Percentiles rank a stretch among this genome's conserved stretches.
Evolutionary conservation across 2,329 filamentous ascomycete species (phyloP).

Genomic region (Neonectria magnoliae): DNA sequence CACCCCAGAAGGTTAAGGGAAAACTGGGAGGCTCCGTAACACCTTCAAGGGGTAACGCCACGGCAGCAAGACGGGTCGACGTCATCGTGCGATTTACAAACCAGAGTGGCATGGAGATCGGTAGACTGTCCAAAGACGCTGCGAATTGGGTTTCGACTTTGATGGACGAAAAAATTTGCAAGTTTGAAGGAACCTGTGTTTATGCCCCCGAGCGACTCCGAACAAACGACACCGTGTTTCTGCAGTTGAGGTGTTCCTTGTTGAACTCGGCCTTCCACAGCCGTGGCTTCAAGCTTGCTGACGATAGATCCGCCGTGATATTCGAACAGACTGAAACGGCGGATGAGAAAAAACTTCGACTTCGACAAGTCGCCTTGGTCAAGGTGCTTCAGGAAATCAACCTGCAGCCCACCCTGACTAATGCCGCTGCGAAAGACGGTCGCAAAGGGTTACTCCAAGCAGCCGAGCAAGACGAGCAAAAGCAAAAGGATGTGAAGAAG

Average conservation of each 20-base stretch:
- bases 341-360: constrained; percentile 83
- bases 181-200: constrained; percentile 87
- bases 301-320: constrained; percentile 76
- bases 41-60: constrained; percentile 53
- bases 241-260: constrained; percentile 85
- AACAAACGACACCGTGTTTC: constrained; percentile 93
- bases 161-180: constrained; percentile 89
- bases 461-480: constrained; percentile 88
- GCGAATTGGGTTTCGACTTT: constrained; percentile 93
- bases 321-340: constrained; percentile 87
- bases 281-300: constrained; percentile 65
- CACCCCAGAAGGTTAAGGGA: constrained; percentile 55
- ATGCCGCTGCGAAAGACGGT: constrained; percentile 80
- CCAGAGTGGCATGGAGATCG: constrained; percentile 80
- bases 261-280: constrained; percentile 78
- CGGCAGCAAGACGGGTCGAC: constrained; percentile 76
- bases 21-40: constrained; percentile 51
- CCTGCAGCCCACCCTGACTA: constrained; percentile 78
- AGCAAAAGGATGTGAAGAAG: constrained; percentile 64
- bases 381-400: constrained; percentile 91
- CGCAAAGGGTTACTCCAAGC: constrained; percentile 86
- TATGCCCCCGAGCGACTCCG: constrained; percentile 86
- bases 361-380: constrained; percentile 88
- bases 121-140: constrained; percentile 84
- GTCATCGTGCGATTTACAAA: constrained; percentile 94